These are phyloP conservation scores for Saccharum hybrid DNA, from an alignment of 202 grass and related monocot genomes.

Conservation along the genomic window DNA sequence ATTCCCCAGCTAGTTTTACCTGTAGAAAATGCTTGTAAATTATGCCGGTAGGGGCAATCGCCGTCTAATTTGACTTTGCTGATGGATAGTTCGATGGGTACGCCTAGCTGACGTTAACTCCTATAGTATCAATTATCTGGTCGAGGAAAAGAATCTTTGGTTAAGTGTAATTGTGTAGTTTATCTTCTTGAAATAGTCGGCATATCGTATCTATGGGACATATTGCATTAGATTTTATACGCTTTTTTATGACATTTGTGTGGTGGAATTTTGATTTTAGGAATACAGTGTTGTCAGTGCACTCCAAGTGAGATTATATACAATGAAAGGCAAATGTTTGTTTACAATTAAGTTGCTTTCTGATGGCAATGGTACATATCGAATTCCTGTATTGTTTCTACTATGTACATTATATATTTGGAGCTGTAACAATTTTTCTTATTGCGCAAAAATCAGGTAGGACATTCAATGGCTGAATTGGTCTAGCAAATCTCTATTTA, in stretches of 20 bases:
- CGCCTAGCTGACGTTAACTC: conserved; percentile 19
- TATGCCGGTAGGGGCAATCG: conserved; percentile 40
- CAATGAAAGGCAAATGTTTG: neutral
- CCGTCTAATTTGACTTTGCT: conserved; percentile 40
- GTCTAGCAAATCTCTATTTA: neutral
- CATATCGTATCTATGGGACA: conserved; percentile 1
- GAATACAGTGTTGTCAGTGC: neutral
- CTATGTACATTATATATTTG: neutral
- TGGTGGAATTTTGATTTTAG: neutral
- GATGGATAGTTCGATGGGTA: conserved; percentile 34
- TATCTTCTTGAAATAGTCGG: neutral
- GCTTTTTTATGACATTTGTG: neutral
- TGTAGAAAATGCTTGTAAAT: conserved; percentile 77
- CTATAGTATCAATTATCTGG: conserved; percentile 8
- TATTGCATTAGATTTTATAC: neutral
- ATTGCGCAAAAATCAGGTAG: neutral
- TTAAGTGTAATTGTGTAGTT: conserved; percentile 27
- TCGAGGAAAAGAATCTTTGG: conserved; percentile 25
- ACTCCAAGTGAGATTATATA: neutral
- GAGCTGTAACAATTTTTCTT: neutral
- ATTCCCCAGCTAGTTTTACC: conserved; percentile 40
- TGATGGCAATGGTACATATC: neutral
- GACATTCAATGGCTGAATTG: neutral
- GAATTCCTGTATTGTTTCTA: neutral
- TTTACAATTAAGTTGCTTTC: neutral